Conservation (phyloP, 2,329 filamentous ascomycete species). For the Pseudopithomyces chartarum region DNA sequence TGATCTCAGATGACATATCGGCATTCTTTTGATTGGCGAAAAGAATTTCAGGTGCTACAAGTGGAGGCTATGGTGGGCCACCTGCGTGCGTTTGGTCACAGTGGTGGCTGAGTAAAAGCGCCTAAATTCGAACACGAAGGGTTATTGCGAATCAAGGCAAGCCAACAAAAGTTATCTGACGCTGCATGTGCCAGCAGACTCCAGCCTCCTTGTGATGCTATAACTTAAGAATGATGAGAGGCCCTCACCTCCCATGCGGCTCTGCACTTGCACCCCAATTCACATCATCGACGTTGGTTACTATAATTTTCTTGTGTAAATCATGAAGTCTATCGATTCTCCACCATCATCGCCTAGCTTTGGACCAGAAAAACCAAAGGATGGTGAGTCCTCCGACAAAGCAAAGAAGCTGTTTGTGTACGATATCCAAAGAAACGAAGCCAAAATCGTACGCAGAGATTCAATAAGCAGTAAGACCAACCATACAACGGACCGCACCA, state of each 20-base stretch:
- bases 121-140: background rate
- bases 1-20: background rate
- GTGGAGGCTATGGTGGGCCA: background rate
- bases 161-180: background rate
- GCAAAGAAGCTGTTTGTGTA: background rate
- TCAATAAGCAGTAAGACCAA: background rate
- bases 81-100: background rate
- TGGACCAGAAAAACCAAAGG: background rate
- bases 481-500: background rate
- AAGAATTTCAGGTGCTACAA: too few species aligned
- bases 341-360: background rate
- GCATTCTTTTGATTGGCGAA: background rate
- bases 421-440: slow-evolving; percentile 2
- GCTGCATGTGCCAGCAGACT: background rate
- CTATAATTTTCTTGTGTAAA: background rate
- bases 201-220: background rate
- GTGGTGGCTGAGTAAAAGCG: background rate
- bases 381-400: background rate
- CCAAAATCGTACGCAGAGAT: background rate
- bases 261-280: background rate
- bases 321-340: background rate
- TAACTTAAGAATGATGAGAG: background rate
- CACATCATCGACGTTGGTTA: background rate
- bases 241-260: slow-evolving; percentile 1
- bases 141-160: background rate